These are phyloP conservation scores for Dothiorella sarmentorum DNA, from an alignment of 2,329 filamentous ascomycete species.

Conservation along the genomic window DNA sequence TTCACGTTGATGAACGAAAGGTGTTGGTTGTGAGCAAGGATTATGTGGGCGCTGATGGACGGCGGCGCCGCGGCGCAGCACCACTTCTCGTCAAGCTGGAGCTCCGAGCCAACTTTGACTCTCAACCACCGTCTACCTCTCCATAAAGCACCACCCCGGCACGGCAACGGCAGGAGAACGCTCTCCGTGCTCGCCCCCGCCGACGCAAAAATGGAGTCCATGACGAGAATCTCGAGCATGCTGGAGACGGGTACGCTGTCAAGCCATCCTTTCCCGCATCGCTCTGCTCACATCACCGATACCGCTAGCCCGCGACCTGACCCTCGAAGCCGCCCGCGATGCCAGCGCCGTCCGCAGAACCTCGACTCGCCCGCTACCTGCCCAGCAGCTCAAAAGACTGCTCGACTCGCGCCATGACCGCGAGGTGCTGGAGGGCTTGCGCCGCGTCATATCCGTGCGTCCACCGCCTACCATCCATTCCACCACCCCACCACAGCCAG, in stretches of 20 bases:
- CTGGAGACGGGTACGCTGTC: slow-evolving; percentile 78
- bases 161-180: neutral
- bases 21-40: neutral
- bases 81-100: slow-evolving; percentile 2
- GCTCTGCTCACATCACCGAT: neutral
- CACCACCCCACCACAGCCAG: neutral
- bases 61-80: slow-evolving; percentile 3
- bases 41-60: slow-evolving; percentile 9
- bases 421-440: slow-evolving; percentile 87
- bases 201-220: slow-evolving; percentile 74
- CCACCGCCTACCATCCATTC: slow-evolving; percentile 21
- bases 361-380: slow-evolving; percentile 64
- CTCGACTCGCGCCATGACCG: slow-evolving; percentile 90
- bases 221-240: slow-evolving; percentile 87
- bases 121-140: slow-evolving; percentile 3
- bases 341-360: slow-evolving; percentile 59
- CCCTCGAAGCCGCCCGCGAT: slow-evolving; percentile 91
- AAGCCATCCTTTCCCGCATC: neutral
- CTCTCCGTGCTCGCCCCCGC: neutral
- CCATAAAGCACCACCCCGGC: slow-evolving; percentile 5
- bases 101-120: slow-evolving; percentile 8
- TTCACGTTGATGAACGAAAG: neutral
- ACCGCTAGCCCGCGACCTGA: slow-evolving; percentile 82
- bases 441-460: slow-evolving; percentile 79
- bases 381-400: slow-evolving; percentile 87